Evolutionary conservation across 2,329 filamentous ascomycete species (phyloP).

Genomic region (Rachicladosporium sp.): DNA sequence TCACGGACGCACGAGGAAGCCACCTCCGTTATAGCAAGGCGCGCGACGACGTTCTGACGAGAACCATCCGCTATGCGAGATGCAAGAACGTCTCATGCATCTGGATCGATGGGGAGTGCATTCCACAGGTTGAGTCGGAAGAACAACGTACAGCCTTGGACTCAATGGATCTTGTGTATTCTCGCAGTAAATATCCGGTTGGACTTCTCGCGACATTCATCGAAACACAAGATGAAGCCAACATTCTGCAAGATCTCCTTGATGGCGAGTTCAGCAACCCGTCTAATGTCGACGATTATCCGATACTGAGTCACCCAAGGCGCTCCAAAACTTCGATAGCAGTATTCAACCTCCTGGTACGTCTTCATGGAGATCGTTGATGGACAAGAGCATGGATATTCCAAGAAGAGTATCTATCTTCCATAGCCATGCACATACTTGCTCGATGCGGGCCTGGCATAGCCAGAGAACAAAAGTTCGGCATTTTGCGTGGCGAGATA

Average conservation of each 20-base stretch:
- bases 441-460: background rate
- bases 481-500: conserved; percentile 1
- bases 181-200: background rate
- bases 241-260: background rate
- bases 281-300: background rate
- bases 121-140: background rate
- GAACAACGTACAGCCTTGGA: background rate
- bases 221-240: background rate
- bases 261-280: background rate
- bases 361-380: background rate
- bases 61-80: no score
- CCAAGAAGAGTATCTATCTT: conserved; percentile 3
- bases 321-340: no score
- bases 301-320: no score
- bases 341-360: background rate
- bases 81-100: no score
- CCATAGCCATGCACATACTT: background rate
- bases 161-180: conserved; percentile 4
- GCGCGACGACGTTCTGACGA: no score
- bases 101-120: conserved; percentile 2
- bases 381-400: conserved; percentile 1
- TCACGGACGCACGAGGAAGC: no score
- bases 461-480: background rate
- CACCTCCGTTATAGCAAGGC: no score
- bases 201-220: background rate